Percentiles rank a stretch among this genome's conserved stretches.
Evolutionary conservation across 2,329 filamentous ascomycete genomes (phyloP).

Genomic region (Clarireedia paspali): DNA sequence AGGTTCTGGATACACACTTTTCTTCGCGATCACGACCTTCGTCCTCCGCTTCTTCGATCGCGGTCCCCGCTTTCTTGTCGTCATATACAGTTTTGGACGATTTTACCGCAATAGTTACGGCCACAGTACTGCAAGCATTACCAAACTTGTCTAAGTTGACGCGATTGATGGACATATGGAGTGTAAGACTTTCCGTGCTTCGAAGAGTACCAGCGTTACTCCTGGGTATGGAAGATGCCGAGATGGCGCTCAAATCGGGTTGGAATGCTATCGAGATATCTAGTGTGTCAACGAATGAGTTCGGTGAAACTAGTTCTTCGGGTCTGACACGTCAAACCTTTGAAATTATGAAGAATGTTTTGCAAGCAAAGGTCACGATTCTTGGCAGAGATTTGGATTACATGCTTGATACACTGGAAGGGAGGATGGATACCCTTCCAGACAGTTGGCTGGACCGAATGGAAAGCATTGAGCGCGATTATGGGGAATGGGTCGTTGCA

Average conservation of each 20-base stretch:
- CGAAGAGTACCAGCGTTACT: conserved; percentile 65
- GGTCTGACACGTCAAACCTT: conserved; percentile 35
- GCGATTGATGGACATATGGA: conserved; percentile 70
- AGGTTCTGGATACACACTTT: conserved; percentile 76
- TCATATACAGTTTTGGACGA: conserved; percentile 73
- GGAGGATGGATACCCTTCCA: conserved; percentile 73
- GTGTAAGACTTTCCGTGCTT: conserved; percentile 65
- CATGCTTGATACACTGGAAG: conserved; percentile 83
- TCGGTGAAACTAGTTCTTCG: conserved; percentile 7
- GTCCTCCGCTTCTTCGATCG: conserved; percentile 37
- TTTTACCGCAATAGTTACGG: conserved; percentile 81
- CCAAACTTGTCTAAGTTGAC: conserved; percentile 71
- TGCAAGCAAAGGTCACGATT: conserved; percentile 62
- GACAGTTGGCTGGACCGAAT: conserved; percentile 82
- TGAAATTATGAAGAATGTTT: conserved; percentile 49
- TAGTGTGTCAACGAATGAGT: conserved; percentile 9
- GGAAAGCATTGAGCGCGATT: conserved; percentile 70
- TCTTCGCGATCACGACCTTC: conserved; percentile 49
- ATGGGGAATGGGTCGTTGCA: conserved; percentile 71
- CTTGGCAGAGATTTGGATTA: conserved; percentile 70
- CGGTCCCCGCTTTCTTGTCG: conserved; percentile 35
- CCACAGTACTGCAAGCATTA: conserved; percentile 82
- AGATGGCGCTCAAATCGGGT: conserved; percentile 55
- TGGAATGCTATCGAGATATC: conserved; percentile 52
- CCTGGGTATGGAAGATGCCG: conserved; percentile 55